Percentiles rank a stretch among this genome's conserved stretches.
Evolutionary conservation across 2,329 filamentous ascomycete species (phyloP).

Genomic region (Cladosporium sp.): DNA sequence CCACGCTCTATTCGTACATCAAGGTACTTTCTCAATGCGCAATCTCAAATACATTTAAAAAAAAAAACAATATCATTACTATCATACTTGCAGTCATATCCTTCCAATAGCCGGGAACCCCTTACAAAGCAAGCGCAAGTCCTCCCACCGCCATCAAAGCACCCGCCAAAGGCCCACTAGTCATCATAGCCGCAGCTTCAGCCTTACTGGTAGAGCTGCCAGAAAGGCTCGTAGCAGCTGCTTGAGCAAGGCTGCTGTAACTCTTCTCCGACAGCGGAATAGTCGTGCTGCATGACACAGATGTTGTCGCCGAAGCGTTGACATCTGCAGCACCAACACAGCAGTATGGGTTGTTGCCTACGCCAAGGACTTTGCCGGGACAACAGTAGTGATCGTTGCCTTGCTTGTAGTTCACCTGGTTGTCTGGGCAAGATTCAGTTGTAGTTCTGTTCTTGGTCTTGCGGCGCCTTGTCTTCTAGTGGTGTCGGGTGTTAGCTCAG

Average conservation of each 20-base stretch:
- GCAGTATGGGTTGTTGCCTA: slow-evolving; percentile 8
- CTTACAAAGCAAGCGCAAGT: slow-evolving; percentile 6
- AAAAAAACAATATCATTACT: not conserved
- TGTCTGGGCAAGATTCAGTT: not conserved
- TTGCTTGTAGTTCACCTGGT: slow-evolving; percentile 6
- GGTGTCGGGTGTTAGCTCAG: not conserved
- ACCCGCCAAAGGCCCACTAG: slow-evolving; percentile 9
- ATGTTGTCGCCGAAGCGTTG: not conserved
- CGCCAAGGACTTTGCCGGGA: slow-evolving; percentile 3
- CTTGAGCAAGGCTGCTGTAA: slow-evolving; percentile 7
- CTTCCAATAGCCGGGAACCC: no score
- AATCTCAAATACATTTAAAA: not conserved
- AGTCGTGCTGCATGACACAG: not conserved
- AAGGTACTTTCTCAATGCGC: not conserved
- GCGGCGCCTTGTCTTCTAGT: not conserved
- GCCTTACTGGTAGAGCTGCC: slow-evolving; percentile 7
- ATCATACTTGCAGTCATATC: not conserved
- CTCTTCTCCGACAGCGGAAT: not conserved
- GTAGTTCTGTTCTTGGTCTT: not conserved
- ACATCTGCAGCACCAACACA: slow-evolving; percentile 2
- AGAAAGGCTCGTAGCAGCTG: slow-evolving; percentile 15
- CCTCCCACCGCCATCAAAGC: slow-evolving; percentile 8
- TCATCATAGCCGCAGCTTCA: not conserved
- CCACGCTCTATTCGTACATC: not conserved
- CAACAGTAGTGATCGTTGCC: not conserved